phyloP scores from a whole-genome alignment of 768 basidiomycete genomes.

The Phylloporus sp. region DNA sequence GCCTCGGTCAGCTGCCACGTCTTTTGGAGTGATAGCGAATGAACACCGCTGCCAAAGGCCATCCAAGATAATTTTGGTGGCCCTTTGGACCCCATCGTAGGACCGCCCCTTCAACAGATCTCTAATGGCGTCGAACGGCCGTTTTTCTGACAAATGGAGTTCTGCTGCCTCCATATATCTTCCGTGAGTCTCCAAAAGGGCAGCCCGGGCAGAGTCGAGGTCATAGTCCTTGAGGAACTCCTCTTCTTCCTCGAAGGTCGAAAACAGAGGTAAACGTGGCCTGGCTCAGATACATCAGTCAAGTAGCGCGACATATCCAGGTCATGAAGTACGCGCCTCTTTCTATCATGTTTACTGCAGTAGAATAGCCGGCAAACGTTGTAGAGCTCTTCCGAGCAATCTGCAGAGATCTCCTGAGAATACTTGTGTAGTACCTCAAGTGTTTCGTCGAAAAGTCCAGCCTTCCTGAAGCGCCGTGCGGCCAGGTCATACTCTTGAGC shows the following conservation, averaged over 20 bases:
- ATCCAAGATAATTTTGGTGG: constrained; percentile 37
- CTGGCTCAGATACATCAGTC: constrained; percentile 31
- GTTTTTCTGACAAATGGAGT: constrained; percentile 46
- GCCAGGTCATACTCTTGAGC: constrained; percentile 43
- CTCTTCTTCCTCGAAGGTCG: constrained; percentile 47
- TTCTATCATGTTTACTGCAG: constrained; percentile 28
- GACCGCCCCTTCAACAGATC: constrained; percentile 38
- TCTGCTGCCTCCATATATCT: constrained; percentile 49
- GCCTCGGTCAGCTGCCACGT: background rate
- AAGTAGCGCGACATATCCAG: background rate
- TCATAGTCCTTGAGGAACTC: constrained; percentile 54
- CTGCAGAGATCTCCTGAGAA: constrained; percentile 26
- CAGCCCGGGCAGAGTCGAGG: constrained; percentile 46
- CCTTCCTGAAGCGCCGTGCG: constrained; percentile 47
- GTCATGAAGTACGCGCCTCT: constrained; percentile 13
- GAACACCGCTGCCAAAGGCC: constrained; percentile 45
- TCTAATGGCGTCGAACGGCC: constrained; percentile 43
- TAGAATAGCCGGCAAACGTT: constrained; percentile 46
- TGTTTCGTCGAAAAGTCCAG: constrained; percentile 51
- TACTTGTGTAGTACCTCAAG: constrained; percentile 41
- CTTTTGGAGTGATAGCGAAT: constrained; percentile 31
- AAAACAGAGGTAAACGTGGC: constrained; percentile 46
- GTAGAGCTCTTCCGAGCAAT: constrained; percentile 36
- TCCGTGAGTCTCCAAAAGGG: constrained; percentile 41
- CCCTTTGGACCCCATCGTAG: constrained; percentile 30